Conservation (phyloP, 441 rosid genomes). For the Gossypium davidsonii region DNA sequence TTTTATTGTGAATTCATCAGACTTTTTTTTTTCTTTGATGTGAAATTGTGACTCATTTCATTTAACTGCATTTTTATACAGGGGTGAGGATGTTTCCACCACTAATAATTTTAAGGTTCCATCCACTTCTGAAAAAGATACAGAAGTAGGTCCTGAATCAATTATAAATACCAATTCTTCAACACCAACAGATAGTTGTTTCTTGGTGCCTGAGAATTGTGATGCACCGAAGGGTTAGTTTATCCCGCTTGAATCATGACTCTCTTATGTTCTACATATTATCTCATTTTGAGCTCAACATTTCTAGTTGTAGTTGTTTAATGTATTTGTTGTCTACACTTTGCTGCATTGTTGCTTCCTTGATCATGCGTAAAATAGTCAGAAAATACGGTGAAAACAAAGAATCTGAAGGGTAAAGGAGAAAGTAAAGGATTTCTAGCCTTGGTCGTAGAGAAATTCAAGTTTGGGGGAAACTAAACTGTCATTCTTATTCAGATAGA, state of each 20-base stretch:
- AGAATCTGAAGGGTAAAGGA: neutral
- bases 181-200: slow-evolving; percentile 29
- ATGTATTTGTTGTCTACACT: neutral
- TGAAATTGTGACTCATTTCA: neutral
- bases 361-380: neutral
- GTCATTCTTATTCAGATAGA: neutral
- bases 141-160: slow-evolving; percentile 27
- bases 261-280: neutral
- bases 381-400: neutral
- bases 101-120: slow-evolving; percentile 33
- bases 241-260: slow-evolving; percentile 15
- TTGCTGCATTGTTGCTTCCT: neutral
- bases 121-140: slow-evolving; percentile 35
- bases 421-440: neutral
- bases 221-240: slow-evolving; percentile 73
- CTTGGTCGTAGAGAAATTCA: neutral
- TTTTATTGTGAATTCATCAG: neutral
- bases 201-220: slow-evolving; percentile 51
- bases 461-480: neutral
- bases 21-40: neutral
- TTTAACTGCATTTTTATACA: slow-evolving; percentile 32
- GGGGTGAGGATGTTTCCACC: slow-evolving; percentile 37
- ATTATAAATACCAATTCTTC: slow-evolving; percentile 27
- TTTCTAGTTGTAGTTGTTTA: neutral
- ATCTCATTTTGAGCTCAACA: neutral